Conservation (phyloP, 768 basidiomycete genomes). For the Termitomyces titanicus region DNA sequence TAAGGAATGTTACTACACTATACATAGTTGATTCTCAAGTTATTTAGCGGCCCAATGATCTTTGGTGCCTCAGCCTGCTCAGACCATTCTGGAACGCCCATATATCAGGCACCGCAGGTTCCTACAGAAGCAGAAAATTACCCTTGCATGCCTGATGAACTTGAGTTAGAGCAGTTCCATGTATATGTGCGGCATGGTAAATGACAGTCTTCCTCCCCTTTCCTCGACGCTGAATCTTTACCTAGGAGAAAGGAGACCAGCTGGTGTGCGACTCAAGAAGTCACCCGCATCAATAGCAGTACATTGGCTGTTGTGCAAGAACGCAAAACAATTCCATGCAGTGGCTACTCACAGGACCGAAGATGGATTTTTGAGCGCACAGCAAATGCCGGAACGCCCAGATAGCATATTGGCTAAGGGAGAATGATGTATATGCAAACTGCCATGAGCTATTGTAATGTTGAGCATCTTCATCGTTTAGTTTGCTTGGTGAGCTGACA, state of each 20-base stretch:
- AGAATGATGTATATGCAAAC: slow-evolving; percentile 50
- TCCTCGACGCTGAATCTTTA: too few species aligned
- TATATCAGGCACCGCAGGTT: slow-evolving; percentile 32
- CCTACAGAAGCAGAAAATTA: slow-evolving; percentile 61
- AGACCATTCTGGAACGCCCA: background rate
- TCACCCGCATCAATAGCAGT: slow-evolving; percentile 64
- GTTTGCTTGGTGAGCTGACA: slow-evolving; percentile 70
- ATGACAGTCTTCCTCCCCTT: slow-evolving; percentile 10
- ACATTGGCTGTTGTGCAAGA: slow-evolving; percentile 66
- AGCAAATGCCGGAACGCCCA: slow-evolving; percentile 49
- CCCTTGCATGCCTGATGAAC: slow-evolving; percentile 48
- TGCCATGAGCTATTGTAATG: background rate
- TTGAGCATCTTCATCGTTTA: slow-evolving; percentile 18
- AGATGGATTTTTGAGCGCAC: slow-evolving; percentile 32
- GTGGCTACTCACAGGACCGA: slow-evolving; percentile 30
- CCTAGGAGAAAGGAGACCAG: slow-evolving; percentile 73
- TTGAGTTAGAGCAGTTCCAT: slow-evolving; percentile 69
- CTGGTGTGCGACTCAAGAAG: slow-evolving; percentile 58
- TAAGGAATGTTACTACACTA: too few species aligned
- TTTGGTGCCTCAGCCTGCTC: background rate
- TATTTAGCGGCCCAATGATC: background rate
- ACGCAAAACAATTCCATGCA: slow-evolving; percentile 45
- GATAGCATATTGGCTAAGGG: slow-evolving; percentile 54
- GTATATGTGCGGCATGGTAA: slow-evolving; percentile 72
- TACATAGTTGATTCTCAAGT: too few species aligned